A percentile compares a stretch with the other conserved stretches of the same genome.
Conservation (phyloP, 2,329 filamentous ascomycete species). For the Trichoderma arundinaceum region DNA sequence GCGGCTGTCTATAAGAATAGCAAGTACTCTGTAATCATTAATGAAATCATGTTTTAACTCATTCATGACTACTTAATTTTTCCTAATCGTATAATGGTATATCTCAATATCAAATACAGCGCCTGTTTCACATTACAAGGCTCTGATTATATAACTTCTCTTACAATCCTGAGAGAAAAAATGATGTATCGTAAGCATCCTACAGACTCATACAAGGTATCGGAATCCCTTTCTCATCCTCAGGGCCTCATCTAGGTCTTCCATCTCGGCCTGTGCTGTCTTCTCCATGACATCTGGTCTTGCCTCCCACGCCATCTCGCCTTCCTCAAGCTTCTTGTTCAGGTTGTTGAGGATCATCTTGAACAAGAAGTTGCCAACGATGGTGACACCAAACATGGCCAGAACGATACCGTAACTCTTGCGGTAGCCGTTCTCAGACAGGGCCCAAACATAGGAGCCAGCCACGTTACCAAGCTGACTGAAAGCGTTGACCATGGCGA, state of each 20-base stretch:
- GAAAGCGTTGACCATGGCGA: constrained; percentile 65
- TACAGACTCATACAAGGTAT: constrained; percentile 48
- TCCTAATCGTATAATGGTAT: neutral
- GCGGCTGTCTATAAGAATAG: neutral
- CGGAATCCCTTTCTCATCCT: constrained; percentile 55
- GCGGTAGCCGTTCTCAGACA: constrained; percentile 64
- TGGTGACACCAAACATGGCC: constrained; percentile 66
- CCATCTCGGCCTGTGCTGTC: constrained; percentile 50
- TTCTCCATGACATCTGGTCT: constrained; percentile 47
- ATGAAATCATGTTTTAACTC: constrained; percentile 14
- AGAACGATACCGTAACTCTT: constrained; percentile 69
- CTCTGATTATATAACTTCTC: neutral
- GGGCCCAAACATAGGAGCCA: constrained; percentile 67
- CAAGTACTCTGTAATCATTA: neutral
- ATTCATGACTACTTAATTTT: neutral
- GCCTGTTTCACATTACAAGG: neutral
- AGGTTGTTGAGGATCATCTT: constrained; percentile 52
- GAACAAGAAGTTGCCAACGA: constrained; percentile 58
- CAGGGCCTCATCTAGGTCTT: constrained; percentile 52
- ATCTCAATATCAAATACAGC: neutral
- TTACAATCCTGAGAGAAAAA: neutral
- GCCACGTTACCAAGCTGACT: constrained; percentile 64
- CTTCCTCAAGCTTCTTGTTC: constrained; percentile 55
- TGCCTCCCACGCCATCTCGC: constrained; percentile 48
- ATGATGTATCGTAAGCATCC: neutral